Evolutionary conservation across 116 monocot genomes (phyloP).

Genomic region (Dioscorea cayenensis): DNA sequence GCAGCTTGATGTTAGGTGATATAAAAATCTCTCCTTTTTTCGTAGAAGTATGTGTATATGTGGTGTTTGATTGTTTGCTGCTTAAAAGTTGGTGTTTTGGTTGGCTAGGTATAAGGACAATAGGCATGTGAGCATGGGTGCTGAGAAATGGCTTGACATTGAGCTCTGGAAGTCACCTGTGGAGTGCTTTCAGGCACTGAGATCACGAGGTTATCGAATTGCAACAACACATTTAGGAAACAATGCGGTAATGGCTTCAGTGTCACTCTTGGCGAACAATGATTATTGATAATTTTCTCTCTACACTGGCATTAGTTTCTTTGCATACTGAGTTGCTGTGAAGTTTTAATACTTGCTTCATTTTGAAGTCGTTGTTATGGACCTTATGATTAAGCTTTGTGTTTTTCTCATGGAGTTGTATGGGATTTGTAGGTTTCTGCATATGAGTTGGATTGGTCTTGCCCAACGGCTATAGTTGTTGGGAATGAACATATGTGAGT

Average conservation of each 20-base stretch:
- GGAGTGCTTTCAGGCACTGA: slow-evolving; percentile 74
- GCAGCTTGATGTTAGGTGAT: slow-evolving; percentile 59
- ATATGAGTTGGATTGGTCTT: slow-evolving; percentile 93
- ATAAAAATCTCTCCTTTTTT: slow-evolving; percentile 3
- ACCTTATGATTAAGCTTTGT: background rate
- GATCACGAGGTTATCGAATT: slow-evolving; percentile 83
- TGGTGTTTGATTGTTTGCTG: background rate
- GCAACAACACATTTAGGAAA: slow-evolving; percentile 68
- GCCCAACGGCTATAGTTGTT: slow-evolving; percentile 88
- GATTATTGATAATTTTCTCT: no score
- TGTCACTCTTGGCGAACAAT: background rate
- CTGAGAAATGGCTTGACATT: slow-evolving; percentile 99
- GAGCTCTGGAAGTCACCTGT: slow-evolving; percentile 79
- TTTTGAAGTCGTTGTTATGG: background rate
- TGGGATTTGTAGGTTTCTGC: slow-evolving; percentile 51
- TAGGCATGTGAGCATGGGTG: slow-evolving; percentile 96
- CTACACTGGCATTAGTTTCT: no score
- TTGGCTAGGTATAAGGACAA: slow-evolving; percentile 80
- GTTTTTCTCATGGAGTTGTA: background rate
- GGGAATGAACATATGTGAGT: slow-evolving; percentile 89
- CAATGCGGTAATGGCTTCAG: slow-evolving; percentile 43
- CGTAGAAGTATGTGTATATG: no score
- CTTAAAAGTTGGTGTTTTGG: background rate
- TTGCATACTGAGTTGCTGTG: background rate
- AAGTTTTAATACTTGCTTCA: background rate